phyloP scores from a whole-genome alignment of 768 basidiomycete species.

The Naganishia friedmannii region DNA sequence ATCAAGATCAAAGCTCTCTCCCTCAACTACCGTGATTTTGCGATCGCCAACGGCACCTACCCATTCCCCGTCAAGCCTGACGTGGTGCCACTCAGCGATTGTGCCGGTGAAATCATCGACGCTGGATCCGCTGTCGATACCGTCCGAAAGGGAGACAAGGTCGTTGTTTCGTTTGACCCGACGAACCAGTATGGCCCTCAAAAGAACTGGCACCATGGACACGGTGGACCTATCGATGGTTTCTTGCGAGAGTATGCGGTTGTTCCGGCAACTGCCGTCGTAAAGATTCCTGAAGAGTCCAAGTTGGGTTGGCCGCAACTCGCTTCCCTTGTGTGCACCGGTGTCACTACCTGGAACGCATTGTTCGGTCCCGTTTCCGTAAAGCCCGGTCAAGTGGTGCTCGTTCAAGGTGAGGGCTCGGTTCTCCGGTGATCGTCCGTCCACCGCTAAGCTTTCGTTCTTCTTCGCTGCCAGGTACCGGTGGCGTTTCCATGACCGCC shows the following conservation, averaged over 20 bases:
- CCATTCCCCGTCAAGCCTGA: constrained; percentile 31
- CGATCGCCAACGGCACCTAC: constrained; percentile 26
- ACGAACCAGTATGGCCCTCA: constrained; percentile 23
- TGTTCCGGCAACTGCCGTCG: not conserved
- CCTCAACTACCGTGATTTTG: constrained; percentile 22
- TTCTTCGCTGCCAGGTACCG: constrained; percentile 3
- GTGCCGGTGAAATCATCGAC: constrained; percentile 29
- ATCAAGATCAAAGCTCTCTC: constrained; percentile 15
- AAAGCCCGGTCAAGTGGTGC: not conserved
- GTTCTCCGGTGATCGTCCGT: too few relatives aligned
- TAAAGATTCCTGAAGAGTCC: not conserved
- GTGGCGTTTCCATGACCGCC: constrained; percentile 17
- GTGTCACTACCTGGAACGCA: constrained; percentile 21
- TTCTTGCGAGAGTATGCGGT: constrained; percentile 10
- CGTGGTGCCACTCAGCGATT: constrained; percentile 34
- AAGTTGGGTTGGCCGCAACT: constrained; percentile 3
- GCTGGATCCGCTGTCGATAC: constrained; percentile 29
- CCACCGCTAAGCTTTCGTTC: too few relatives aligned
- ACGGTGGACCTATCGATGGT: constrained; percentile 3
- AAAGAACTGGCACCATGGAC: not conserved
- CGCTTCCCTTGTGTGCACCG: constrained; percentile 17
- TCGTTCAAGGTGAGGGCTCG: not conserved
- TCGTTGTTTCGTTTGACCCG: constrained; percentile 31
- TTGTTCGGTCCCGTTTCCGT: constrained; percentile 6
- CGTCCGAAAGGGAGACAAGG: constrained; percentile 34